Base-by-base conservation (phyloP, 164 flowering plant species). In the Nelumbo lutea region DNA sequence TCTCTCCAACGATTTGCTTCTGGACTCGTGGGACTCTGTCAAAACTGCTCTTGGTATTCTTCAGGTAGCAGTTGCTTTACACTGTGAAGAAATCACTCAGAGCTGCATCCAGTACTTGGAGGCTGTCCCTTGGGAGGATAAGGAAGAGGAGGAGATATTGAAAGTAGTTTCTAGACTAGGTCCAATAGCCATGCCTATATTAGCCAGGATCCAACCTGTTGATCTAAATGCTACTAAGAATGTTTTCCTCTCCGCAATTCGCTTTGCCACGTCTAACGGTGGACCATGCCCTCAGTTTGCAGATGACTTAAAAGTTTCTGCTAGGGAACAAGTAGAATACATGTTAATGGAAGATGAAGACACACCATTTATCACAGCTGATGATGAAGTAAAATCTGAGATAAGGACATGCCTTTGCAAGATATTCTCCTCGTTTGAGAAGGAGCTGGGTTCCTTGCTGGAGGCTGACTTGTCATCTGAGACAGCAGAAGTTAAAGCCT, bases 261-360 rank as follows among this genome's bases (percentile, higher is more conserved):
- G 83, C 9, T 81, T 82, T 75, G 97, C 98, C 42, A 89, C 88
- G 27, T 86, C 90, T 10, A 73, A 55, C 57, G 76, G 65, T 56
- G 79, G 65, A 43, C 65, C 87, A 1, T 80, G 68, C 67, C 88
- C 86, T 72, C 85, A 83, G 47, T 87, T 87, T 73, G 79, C 82
- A 2, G 84, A 85, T 68, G 91, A 90, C 62, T 82, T 91, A 4
- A 86, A 82, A 79, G 78, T 72, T 45, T 90, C 95, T 62, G 98
- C 98, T 48, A 96, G 85, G 74, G 96, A 94, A 69, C 97, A 91
- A 77, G 82, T 91, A 41, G 97, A 90, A 52, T 94, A 78, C 88
- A 94, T 94, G 98, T 81, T 94, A 52, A 86, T 79, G 10, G 96
- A 85, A 72, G 97, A 91, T 73, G 88, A 82, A 43, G 90, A 87